Base-by-base conservation (phyloP, 164 flowering plant genomes). In the Akebia trifoliata region DNA sequence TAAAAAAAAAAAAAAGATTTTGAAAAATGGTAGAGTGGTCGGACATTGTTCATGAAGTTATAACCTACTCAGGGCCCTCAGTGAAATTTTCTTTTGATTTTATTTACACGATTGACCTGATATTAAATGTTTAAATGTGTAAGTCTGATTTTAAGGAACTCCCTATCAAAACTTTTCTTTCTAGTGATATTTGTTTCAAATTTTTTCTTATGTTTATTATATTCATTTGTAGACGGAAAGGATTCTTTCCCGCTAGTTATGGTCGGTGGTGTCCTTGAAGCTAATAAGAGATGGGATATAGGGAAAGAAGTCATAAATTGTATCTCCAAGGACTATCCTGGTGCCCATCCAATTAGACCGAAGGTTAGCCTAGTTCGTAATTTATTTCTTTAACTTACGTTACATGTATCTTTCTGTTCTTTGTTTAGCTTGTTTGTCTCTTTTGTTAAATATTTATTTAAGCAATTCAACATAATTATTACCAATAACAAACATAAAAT, bases 241-340 rank as follows among this genome's bases (percentile, higher is more conserved):
- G 76, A 51, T 54, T 70, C 78, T 65, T 93, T 89, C 61, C 92
- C 95, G 26, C 80, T 93, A 56, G 95, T 93, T 28, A 80, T 93
- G 95, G 98, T 93, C 57, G 98, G 98, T 63, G 95, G 97, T 43
- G 97, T 89, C 37, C 94, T 92, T 68, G 84, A 79, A 78, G 95
- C 90, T 38, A 89, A 92, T 64, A 73, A 68, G 72, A 78, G 64
- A 17, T 87, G 95, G 98, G 91, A 89, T 59, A 89, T 92, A 36
- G 93, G 89, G 17, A 74, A 74, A 54, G 94, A 89, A 81, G 91
- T 87, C 22, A 67, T 79, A 43, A 65, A 72, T 45, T 74, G 75
- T 55, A 70, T 87, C 54, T 64, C 61, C 30, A 74, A 77, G 75
- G 79, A 81, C 42, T 89, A 66, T 61, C 93, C 95, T 5, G 86